phyloP scores from a whole-genome alignment of 768 basidiomycete genomes.

The Gloeopeniophorella convolvens region DNA sequence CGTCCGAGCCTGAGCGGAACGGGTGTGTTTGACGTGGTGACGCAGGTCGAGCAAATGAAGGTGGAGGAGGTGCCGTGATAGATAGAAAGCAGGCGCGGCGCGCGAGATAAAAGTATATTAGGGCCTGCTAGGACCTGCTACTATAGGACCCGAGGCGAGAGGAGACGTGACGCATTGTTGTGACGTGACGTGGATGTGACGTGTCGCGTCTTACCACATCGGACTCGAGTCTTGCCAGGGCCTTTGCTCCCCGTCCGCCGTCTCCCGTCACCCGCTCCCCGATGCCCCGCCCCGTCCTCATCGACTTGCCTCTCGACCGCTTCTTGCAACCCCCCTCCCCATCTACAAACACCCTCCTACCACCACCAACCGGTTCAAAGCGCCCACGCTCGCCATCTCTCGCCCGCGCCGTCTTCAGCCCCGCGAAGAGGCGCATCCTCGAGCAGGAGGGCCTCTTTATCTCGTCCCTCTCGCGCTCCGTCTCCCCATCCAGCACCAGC shows the following conservation, averaged over 20 bases:
- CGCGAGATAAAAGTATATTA: too few relatives aligned
- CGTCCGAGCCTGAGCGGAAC: constrained; percentile 88
- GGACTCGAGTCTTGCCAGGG: too few relatives aligned
- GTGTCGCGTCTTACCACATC: constrained; percentile 11
- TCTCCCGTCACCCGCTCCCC: neutral
- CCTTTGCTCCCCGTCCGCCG: neutral
- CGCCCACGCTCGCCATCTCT: constrained; percentile 19
- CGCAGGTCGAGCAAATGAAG: constrained; percentile 32
- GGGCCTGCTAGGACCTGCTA: too few relatives aligned
- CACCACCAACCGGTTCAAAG: constrained; percentile 7
- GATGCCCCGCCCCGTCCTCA: constrained; percentile 15
- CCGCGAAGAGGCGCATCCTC: constrained; percentile 21
- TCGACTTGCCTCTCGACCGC: constrained; percentile 18
- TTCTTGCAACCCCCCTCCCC: constrained; percentile 2
- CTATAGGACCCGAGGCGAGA: too few relatives aligned
- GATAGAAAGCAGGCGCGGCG: too few relatives aligned
- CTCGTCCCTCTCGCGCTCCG: constrained; percentile 10
- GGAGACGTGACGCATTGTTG: neutral
- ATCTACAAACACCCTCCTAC: neutral
- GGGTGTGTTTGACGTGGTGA: constrained; percentile 85
- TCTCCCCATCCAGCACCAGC: neutral
- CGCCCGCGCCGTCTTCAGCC: constrained; percentile 11
- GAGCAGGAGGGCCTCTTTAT: constrained; percentile 18
- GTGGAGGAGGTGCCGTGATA: neutral
- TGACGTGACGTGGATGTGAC: constrained; percentile 14